Evolutionary conservation across 1,284 basidiomycete genomes (phyloP), one percentile per base, ranked within the genome.

Genomic region (Coniophora puteana): DNA sequence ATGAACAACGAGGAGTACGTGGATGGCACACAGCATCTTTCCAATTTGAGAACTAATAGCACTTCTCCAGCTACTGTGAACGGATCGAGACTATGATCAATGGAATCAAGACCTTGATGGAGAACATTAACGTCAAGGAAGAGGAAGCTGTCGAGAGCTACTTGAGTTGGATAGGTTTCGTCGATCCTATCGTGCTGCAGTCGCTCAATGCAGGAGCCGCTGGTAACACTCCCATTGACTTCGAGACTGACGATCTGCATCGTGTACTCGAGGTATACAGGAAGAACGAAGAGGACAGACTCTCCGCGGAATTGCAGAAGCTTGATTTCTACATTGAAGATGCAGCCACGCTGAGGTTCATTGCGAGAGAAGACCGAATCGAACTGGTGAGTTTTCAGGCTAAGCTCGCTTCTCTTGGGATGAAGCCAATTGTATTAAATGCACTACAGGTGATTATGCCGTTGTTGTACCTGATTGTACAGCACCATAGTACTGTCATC

Each of bases 391-490:
- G 57, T 33, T 8, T 8, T 36, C 17, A n/a, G 20, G 5, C n/a
- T n/a, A n/a, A n/a, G n/a, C n/a, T n/a, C n/a, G n/a, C n/a, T n/a
- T 18, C n/a, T 32, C 5, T 13, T 24, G 13, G 21, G n/a, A 12
- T 16, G 24, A 13, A 10, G 10, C 14, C 18, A 8, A 8, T 17
- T 13, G 34, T 7, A 13, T n/a, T 26, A 22, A 23, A 8, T 8
- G 13, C 18, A 31, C 7, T 16, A 13, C 40, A 58, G 58, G 45
- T 41, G 34, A 42, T 58, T 16, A 48, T 59, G 5, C 54, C 50
- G 32, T 46, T 59, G 23, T 42, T 57, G 6, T 47, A 49, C 36
- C 14, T 58, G 0, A 43, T 61, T 6, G 51, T 61, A 8, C 44
- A 50, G 7, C n/a, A n/a, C n/a, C n/a, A n/a, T n/a, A n/a, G n/a